Base-by-base conservation (phyloP, 441 rosid species). In the Macaranga tanarius region DNA sequence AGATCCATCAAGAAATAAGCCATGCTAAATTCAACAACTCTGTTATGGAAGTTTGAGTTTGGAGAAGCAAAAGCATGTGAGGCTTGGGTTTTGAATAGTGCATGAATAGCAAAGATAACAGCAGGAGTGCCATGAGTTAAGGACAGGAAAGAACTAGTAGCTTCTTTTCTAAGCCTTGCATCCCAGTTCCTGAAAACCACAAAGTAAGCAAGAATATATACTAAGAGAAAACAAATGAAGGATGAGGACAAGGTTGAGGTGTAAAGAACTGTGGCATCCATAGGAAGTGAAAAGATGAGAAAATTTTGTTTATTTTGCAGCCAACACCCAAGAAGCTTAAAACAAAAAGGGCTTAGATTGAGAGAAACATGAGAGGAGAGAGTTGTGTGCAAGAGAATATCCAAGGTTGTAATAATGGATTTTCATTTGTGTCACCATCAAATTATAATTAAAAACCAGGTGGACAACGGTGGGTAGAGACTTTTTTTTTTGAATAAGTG, bases 41-140 rank as follows among this genome's bases (percentile, higher is more conserved):
- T 34, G 83, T 83, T 76, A 47, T 92, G 88, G 19, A 67, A 31
- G 45, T 42, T 67, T 13, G 93, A 73, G 86, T 92, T 92, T 3
- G 85, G 80, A 10, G 93, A 79, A 25, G 89, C 84, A 50, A 87
- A 87, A n/a, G 84, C 38, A 15, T 23, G 77, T 34, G 70, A 65
- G 42, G 16, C 56, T 17, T 64, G 71, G 38, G 74, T 10, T 61
- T 60, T 22, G 26, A 65, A 67, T 61, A 88, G 72, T 25, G 92
- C 84, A 6, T 56, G 60, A 63, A 70, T 48, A 0, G 97, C 87
- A 57, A 88, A 61, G 60, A 88, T 22, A 56, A 85, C 84, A 54
- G 90, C 99, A 40, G 99, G 94, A 25, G 92, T 88, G 45, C 97
- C 97, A 75, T 94, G 97, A 78, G 77, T 75, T 11, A 92, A 75